Conservation (phyloP, 2,329 filamentous ascomycete species). For the Phialocephala sp. region DNA sequence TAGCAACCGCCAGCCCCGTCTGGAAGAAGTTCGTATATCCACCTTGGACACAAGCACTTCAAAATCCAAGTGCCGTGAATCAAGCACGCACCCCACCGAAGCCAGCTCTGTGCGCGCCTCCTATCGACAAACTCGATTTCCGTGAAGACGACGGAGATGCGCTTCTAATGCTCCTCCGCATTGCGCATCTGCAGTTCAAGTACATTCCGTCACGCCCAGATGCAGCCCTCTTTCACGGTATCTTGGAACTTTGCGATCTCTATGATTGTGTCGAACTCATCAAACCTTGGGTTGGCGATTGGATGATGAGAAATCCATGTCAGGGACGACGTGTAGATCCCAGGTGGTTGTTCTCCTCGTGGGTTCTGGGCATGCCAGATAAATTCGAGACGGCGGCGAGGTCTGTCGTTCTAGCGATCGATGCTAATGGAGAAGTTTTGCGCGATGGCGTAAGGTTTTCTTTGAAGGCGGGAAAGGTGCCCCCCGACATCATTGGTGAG, state of each 20-base stretch:
- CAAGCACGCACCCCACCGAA: not conserved
- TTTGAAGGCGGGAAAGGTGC: not conserved
- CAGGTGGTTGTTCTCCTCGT: not conserved
- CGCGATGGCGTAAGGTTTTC: not conserved
- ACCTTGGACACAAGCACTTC: not conserved
- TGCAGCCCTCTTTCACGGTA: not conserved
- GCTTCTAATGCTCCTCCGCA: conserved; percentile 9
- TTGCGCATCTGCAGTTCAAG: conserved; percentile 11
- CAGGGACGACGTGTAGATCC: not conserved
- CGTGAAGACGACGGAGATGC: conserved; percentile 10
- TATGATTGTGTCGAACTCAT: conserved; percentile 10
- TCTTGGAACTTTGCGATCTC: conserved; percentile 2
- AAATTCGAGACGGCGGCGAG: not conserved
- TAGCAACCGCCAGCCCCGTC: not conserved
- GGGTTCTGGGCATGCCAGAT: not conserved
- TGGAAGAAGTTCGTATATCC: conserved; percentile 8
- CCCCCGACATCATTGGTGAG: not conserved
- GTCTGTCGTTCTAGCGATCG: not conserved
- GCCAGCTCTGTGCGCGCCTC: not conserved
- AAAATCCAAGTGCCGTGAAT: not conserved
- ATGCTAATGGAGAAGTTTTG: not conserved
- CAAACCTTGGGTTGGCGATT: not conserved
- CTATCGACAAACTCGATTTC: conserved; percentile 9
- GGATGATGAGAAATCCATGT: not conserved
- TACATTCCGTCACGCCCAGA: not conserved